Conservation (phyloP, 1,139 yeast genomes). For the Yamadazyma taylorii region DNA sequence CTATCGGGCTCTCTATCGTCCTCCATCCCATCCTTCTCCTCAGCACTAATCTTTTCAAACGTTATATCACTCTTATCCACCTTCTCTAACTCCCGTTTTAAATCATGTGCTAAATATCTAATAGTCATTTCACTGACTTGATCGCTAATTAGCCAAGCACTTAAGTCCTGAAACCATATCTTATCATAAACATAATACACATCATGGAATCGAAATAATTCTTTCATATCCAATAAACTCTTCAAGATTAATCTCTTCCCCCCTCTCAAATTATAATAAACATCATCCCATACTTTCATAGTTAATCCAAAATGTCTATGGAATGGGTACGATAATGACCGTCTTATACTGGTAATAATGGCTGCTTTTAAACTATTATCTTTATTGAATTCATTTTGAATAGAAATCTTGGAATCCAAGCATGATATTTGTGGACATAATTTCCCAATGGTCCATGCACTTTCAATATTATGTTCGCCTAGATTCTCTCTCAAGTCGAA, state of each 20-base stretch:
- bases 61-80: constrained; percentile 31
- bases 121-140: constrained; percentile 49
- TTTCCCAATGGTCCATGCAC: constrained; percentile 93
- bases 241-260: constrained; percentile 70
- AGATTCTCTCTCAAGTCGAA: constrained; percentile 74
- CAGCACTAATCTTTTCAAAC: constrained; percentile 33
- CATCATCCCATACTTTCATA: constrained; percentile 72
- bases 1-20: constrained; percentile 17
- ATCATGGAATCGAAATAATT: constrained; percentile 80
- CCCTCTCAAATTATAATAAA: constrained; percentile 58
- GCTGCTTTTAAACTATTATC: constrained; percentile 46
- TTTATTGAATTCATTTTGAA: constrained; percentile 30
- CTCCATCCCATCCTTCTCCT: too few species aligned
- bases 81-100: constrained; percentile 34
- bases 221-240: constrained; percentile 59
- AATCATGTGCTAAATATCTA: constrained; percentile 66
- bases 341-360: constrained; percentile 59
- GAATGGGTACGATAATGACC: constrained; percentile 78
- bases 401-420: constrained; percentile 58
- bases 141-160: constrained; percentile 73
- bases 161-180: constrained; percentile 76
- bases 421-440: constrained; percentile 73
- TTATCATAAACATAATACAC: constrained; percentile 85
- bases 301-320: constrained; percentile 69
- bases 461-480: constrained; percentile 82